Base-by-base conservation (phyloP, 1,139 yeast genomes). In the Taiozyma sp. region DNA sequence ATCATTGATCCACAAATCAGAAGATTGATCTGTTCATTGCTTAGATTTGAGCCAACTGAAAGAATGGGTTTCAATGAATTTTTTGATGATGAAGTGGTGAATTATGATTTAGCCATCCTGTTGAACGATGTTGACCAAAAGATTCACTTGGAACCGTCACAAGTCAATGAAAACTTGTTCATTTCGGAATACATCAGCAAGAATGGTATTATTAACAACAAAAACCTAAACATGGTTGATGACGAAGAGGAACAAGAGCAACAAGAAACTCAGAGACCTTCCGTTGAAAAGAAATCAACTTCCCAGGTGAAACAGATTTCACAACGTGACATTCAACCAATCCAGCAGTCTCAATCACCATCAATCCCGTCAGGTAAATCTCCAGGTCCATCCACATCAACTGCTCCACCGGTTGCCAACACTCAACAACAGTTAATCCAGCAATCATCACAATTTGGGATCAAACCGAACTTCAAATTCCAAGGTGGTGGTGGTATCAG, bases 31-130 rank as follows among this genome's bases (percentile, higher is more conserved):
- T 78, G 90, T 54, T 80, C 88, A 0, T 73, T 93, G 55, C 74
- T 93, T 59, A 88, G 86, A 63, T 86, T 89, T 61, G 86, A 87
- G 58, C 97, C 99, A 8, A 80, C 87, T 1, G 95, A 89, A 65
- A 78, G 99, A 62, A 83, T 92, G 70, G 86, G 95, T 1, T 93
- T 90, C 68, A 80, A 78, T 54, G 98, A 92, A 66, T 90, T 93
- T 66, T 93, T 93, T 67, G 79, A 74, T 52, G 84, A 86, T 54
- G 66, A 65, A 38, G 61, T 72, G 48, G 72, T 72, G 13, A 67
- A 63, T 44, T 66, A 63, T 52, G 72, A 70, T 54, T 58, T 62
- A 44, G 50, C 46, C 1, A 8, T 61, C 40, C 57, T 72, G 7
- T 49, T 58, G 8, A 68, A 64, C 49, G 74, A 69, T 52, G 54